These are phyloP conservation scores for Cryptococcus sp. DNA, from an alignment of 1,284 basidiomycete species.

Conservation along the genomic window DNA sequence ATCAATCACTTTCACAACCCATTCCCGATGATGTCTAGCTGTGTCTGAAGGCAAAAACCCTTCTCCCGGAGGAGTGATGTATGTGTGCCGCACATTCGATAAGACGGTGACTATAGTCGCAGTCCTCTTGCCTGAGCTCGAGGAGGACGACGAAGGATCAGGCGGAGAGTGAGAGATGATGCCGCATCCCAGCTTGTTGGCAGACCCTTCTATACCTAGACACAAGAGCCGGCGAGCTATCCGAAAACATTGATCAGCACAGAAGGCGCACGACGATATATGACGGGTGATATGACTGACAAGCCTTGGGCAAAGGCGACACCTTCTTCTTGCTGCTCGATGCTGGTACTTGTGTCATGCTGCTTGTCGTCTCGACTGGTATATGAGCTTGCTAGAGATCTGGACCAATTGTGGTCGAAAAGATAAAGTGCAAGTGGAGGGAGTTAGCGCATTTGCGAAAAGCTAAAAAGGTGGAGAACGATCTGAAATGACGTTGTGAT, in stretches of 20 bases:
- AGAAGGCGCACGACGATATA: background rate
- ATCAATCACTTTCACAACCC: slow-evolving; percentile 80
- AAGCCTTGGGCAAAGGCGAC: slow-evolving; percentile 38
- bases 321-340: slow-evolving; percentile 33
- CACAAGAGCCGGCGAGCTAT: slow-evolving; percentile 44
- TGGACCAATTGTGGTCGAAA: too few species aligned
- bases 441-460: too few species aligned
- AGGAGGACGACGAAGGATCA: slow-evolving; percentile 55
- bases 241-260: background rate
- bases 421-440: too few species aligned
- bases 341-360: slow-evolving; percentile 25
- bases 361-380: background rate
- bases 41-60: slow-evolving; percentile 96
- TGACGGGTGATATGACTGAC: slow-evolving; percentile 20
- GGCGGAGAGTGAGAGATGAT: slow-evolving; percentile 74
- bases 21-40: slow-evolving; percentile 91
- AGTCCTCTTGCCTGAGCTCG: background rate
- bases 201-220: slow-evolving; percentile 89
- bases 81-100: slow-evolving; percentile 90
- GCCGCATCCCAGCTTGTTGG: slow-evolving; percentile 97
- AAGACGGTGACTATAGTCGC: slow-evolving; percentile 63
- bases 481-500: too few species aligned
- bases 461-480: too few species aligned
- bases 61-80: slow-evolving; percentile 96
- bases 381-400: too few species aligned